Percentiles rank a stretch among this genome's conserved stretches.
phyloP scores from a whole-genome alignment of 1,284 basidiomycete genomes.

The Pisolithus thermaeus region DNA sequence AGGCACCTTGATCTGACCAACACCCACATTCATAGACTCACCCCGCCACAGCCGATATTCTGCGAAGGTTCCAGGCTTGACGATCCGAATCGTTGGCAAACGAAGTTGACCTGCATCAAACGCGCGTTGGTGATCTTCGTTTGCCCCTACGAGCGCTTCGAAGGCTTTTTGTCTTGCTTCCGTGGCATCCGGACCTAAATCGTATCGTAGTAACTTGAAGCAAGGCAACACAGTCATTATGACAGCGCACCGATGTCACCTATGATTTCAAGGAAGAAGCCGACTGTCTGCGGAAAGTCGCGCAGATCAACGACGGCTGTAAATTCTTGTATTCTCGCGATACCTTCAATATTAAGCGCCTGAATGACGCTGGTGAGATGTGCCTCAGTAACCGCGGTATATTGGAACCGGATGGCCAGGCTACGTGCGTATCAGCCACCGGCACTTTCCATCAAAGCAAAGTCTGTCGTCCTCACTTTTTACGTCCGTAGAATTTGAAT shows the following conservation, averaged over 20 bases:
- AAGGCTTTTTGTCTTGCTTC: constrained; percentile 6
- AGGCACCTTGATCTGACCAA: constrained; percentile 17
- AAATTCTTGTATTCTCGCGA: constrained; percentile 11
- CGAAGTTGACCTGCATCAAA: constrained; percentile 1
- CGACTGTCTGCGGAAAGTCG: constrained; percentile 1
- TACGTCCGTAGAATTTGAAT: not conserved
- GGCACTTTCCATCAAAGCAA: too few species aligned
- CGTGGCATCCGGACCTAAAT: constrained; percentile 7
- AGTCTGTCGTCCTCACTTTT: too few species aligned
- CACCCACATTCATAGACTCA: not conserved
- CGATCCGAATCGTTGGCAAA: constrained; percentile 14
- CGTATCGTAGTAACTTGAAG: not conserved
- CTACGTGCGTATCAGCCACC: constrained; percentile 1
- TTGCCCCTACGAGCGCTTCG: constrained; percentile 6
- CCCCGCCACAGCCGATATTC: constrained; percentile 14
- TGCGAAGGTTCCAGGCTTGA: constrained; percentile 14
- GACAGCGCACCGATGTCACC: constrained; percentile 2
- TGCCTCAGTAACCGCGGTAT: constrained; percentile 4
- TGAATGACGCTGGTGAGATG: constrained; percentile 7
- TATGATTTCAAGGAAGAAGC: constrained; percentile 17
- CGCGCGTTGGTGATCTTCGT: not conserved
- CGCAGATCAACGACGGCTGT: constrained; percentile 12
- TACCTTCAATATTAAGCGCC: not conserved
- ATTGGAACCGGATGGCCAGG: constrained; percentile 6
- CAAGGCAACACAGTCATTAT: not conserved